Evolutionary conservation across 768 basidiomycete genomes (phyloP), one percentile per base, ranked within the genome.

Genomic region (Mycena venus): DNA sequence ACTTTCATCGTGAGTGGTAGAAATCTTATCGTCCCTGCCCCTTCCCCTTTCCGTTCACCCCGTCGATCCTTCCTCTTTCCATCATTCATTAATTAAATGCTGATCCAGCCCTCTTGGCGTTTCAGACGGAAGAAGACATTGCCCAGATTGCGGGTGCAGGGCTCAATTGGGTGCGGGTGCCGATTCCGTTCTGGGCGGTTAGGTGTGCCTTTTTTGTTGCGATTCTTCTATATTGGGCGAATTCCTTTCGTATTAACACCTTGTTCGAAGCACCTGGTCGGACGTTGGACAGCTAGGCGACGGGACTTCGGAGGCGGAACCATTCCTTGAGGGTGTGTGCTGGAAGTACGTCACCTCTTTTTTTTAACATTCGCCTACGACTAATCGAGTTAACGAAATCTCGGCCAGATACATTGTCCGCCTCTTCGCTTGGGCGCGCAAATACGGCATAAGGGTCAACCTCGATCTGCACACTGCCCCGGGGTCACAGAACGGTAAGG

Each of bases 71-170:
- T 55, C 15, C 27, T 11, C 15, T 27, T 32, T 21, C 9, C 19
- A 14, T 34, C 23, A 34, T 32, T 34, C 56, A 34, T 7, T n/a
- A 19, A 15, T 17, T 15, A 27, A 21, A 34, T 34, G 19, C 56
- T 58, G 31, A 58, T 27, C 53, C 7, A 36, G 4, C n/a, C 8
- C 36, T 31, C 6, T 49, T 49, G 40, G 2, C 19, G 11, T 32
- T 25, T 8, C 36, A 93, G 91, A 94, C 92, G 71, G 93, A 94
- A 79, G 83, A 92, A 81, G 93, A 94, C 82, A 89, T 94, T 68
- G 93, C 93, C 31, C 83, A 90, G 79, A 94, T 95, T 75, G 92
- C 93, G 61, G 90, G 88, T n/a, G 93, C 92, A 15, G 93, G 93
- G 7, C 80, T 94, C 60, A 93, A 91, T 83, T 94, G 91, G 89